Base-by-base conservation (phyloP, 2,329 filamentous ascomycete genomes). In the Cladosporium sp. region DNA sequence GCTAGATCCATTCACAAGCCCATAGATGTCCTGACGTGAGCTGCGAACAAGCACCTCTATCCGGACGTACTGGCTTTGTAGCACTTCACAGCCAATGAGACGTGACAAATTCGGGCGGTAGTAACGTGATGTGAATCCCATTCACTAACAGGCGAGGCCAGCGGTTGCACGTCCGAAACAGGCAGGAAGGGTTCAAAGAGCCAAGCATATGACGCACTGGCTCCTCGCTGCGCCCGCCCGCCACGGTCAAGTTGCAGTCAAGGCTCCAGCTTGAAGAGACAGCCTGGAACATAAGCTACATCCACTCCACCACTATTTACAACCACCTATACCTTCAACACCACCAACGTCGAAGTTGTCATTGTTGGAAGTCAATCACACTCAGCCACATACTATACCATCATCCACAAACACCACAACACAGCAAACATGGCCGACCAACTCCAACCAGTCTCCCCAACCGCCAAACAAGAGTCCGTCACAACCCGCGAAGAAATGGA, bases 401-500 rank as follows among this genome's bases (percentile, higher is more conserved):
- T 15, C 43, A 38, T 7, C 6, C 18, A 51, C 12, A 15, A 38
- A 16, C 30, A 48, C 33, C 35, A 27, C 22, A 27, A 9, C 22
- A 27, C n/a, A 27, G 9, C 22, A 27, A 54, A 42, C 49, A 63
- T 61, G 60, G 53, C 58, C 20, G 59, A 62, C 19, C 45, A 48
- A 36, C 53, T 48, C 25, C 58, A 60, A 18, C 57, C 57, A 9
- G 38, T 50, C 30, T 59, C 63, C 1, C 62, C 62, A 4, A 52
- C 55, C 7, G 58, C 57, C 38, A 53, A 74, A 49, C 54, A 62
- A 38, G 67, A 69, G 54, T 68, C 66, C 7, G 63, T 61, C 13
- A 68, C 65, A 2, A 69, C 67, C 12, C 61, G 65, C 38, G 64
- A 67, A 50, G 67, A 69, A 54, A 63, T 67, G 53, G 64, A 67